Percentiles rank a stretch among this genome's conserved stretches.
Conservation (phyloP, 2,329 filamentous ascomycete species). For the Aspergillus neoniger region DNA sequence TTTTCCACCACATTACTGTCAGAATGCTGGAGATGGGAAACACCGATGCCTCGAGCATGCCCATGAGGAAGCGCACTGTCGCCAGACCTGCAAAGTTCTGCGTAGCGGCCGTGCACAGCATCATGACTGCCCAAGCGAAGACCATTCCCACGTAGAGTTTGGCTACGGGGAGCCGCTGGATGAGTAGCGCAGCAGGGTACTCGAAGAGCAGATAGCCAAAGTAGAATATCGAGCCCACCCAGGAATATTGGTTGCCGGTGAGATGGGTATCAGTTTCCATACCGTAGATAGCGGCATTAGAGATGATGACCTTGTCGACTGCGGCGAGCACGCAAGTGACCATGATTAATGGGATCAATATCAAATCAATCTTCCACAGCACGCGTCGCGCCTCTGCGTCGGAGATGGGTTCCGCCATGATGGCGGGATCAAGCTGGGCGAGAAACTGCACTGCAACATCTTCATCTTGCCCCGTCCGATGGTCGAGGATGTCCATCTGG, state of each 20-base stretch:
- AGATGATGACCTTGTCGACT: constrained; percentile 11
- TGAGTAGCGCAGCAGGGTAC: background rate
- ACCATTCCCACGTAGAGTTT: constrained; percentile 3
- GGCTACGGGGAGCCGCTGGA: constrained; percentile 1
- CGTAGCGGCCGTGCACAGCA: constrained; percentile 3
- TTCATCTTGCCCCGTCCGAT: background rate
- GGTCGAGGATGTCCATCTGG: background rate
- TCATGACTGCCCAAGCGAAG: background rate
- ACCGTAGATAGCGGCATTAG: constrained; percentile 7
- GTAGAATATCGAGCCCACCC: constrained; percentile 10
- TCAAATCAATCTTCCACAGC: constrained; percentile 10
- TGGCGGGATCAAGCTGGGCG: background rate
- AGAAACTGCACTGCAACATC: constrained; percentile 9
- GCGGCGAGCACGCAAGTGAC: background rate
- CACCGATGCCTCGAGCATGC: constrained; percentile 2
- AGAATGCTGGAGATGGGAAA: constrained; percentile 1
- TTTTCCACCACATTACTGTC: constrained; percentile 6
- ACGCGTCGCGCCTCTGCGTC: constrained; percentile 3
- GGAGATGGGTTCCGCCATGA: background rate
- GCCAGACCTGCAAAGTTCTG: constrained; percentile 8
- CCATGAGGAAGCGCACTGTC: constrained; percentile 9
- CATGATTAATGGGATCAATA: constrained; percentile 9
- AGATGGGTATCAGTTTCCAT: constrained; percentile 4
- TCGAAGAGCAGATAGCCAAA: constrained; percentile 7
- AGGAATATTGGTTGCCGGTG: constrained; percentile 5